Base-by-base conservation (phyloP, 2,329 filamentous ascomycete species). In the Pseudopyricularia cyperi region DNA sequence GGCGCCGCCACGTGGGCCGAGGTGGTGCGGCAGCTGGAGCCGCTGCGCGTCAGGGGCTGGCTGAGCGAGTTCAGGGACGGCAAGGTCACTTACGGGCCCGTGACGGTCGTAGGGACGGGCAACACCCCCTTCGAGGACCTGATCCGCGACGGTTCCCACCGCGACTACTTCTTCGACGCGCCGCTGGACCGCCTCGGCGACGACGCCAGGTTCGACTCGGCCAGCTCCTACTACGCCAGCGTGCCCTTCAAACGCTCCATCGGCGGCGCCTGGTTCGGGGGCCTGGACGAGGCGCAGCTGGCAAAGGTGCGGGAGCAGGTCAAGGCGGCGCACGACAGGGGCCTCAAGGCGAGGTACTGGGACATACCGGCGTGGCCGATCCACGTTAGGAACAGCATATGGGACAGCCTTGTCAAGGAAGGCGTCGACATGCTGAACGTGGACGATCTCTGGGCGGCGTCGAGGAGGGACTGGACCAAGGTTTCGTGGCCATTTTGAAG, bases 31-130 rank as follows among this genome's bases (percentile, higher is more conserved):
- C 75, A 82, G 52, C 70, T 87, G 0, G 67, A 77, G 52, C 75
- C 81, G 2, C 69, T 88, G 7, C 71, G 81, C 4, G 66, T 76
- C 39, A 70, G 68, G 39, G 74, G 74, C n/a, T 87, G 74, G 71
- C 62, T 83, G 19, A 75, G 71, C 12, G 71, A 67, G 54, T 73
- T 76, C 51, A 67, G 77, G 24, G 70, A 80, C 48, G 71, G 68
- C 15, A 61, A 67, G 15, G 61, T 84, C 2, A 63, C 76, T 35
- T 61, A 67, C 22, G 70, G 83, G 1, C 79, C 80, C 1, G 65
- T 89, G 34, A 88, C 83, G 0, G 75, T 88, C 2, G 81, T 89
- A 2, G 82, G 76, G 1, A 86, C 82, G 1, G 85, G 85, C 12
- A 77, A 77, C 56, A 75, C 79, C 0, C 79, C 75, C 0, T 82